Evolutionary conservation across 1,284 basidiomycete species (phyloP).

Genomic region (Ganoderma sinense): DNA sequence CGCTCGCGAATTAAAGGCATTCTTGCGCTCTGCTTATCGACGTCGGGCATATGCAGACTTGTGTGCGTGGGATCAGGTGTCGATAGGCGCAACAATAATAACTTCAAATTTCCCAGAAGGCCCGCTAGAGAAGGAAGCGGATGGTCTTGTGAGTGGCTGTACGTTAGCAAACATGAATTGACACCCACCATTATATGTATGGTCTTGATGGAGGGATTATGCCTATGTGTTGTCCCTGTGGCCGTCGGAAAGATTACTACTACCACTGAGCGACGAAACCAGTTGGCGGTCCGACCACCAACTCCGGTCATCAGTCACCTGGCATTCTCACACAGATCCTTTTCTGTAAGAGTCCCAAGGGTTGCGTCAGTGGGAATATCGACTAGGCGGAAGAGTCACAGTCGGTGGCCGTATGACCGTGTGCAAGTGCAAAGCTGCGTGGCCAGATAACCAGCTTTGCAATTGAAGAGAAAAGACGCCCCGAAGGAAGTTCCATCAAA

Average conservation of each 20-base stretch:
- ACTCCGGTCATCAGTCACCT: no score
- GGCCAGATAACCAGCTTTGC: background rate
- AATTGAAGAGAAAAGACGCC: background rate
- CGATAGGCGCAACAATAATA: constrained; percentile 3
- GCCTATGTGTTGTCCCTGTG: background rate
- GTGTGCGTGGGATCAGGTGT: constrained; percentile 1
- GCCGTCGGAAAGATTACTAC: background rate
- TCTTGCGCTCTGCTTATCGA: constrained; percentile 2
- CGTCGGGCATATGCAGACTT: constrained; percentile 2
- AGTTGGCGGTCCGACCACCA: no score
- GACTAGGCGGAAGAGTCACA: background rate
- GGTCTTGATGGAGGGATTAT: background rate
- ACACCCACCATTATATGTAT: background rate
- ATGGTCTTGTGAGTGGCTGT: constrained; percentile 4
- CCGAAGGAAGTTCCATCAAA: background rate
- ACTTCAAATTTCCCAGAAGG: constrained; percentile 4
- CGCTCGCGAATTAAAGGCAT: background rate
- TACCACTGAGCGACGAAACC: background rate
- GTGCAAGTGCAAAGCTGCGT: background rate
- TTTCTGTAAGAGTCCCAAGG: background rate
- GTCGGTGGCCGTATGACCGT: background rate
- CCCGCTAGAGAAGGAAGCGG: background rate
- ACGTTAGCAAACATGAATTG: background rate
- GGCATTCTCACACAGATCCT: background rate
- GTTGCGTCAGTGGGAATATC: background rate